phyloP scores from a whole-genome alignment of 176 grass and related monocot genomes.

The Oryza rufipogon region DNA sequence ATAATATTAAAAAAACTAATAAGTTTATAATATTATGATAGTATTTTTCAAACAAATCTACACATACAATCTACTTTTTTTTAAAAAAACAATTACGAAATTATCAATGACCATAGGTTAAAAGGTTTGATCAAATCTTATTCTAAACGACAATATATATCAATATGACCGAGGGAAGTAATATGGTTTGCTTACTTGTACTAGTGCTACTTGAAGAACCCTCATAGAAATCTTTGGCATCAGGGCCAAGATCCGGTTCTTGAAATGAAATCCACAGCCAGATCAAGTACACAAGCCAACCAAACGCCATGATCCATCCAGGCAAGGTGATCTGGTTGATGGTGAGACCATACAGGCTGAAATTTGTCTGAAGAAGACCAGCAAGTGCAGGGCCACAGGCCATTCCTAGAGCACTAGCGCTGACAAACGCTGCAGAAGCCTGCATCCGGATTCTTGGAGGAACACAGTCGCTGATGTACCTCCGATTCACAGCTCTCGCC shows the following conservation, averaged over 20 bases:
- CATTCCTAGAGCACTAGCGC: conserved; percentile 70
- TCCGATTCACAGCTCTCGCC: conserved; percentile 58
- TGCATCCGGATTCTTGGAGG: conserved; percentile 58
- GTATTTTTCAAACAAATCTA: too few species aligned
- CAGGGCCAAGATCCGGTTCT: conserved; percentile 37
- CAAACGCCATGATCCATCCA: conserved; percentile 60
- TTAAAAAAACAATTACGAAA: too few species aligned
- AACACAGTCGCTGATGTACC: conserved; percentile 68
- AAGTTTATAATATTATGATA: too few species aligned
- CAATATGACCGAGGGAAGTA: too few species aligned
- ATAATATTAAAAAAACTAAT: too few species aligned
- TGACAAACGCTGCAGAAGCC: conserved; percentile 63
- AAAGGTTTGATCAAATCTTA: too few species aligned
- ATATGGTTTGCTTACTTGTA: conserved; percentile 21
- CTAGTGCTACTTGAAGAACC: background rate
- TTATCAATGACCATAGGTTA: too few species aligned
- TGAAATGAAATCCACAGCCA: conserved; percentile 51
- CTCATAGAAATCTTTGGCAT: background rate
- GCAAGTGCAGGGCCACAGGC: conserved; percentile 53
- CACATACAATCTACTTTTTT: too few species aligned
- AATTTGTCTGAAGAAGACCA: conserved; percentile 58
- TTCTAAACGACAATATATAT: too few species aligned
- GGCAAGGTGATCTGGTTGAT: conserved; percentile 58
- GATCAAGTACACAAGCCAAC: conserved; percentile 53
- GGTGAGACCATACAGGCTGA: conserved; percentile 39